Evolutionary conservation across 1,139 yeast species (phyloP), one percentile per base, ranked within the genome.

Genomic region (Taphrina betulina): DNA sequence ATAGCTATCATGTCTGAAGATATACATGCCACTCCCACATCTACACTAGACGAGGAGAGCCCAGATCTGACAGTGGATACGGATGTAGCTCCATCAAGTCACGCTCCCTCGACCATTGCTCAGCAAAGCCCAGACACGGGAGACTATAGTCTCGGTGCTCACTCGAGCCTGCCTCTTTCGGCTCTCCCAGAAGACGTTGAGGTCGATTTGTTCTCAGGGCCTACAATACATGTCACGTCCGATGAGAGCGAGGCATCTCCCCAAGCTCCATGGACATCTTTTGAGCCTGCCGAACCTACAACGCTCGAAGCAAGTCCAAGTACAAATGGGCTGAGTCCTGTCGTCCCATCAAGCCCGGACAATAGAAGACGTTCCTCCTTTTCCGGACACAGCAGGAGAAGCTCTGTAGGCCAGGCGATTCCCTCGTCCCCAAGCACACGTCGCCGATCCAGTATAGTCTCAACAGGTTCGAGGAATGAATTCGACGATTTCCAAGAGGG

Each of bases 401-500:
- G 33, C 3, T 34, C 33, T 34, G 29, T 31, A 31, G 34, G 29
- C n/a, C n/a, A n/a, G n/a, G n/a, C n/a, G n/a, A n/a, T n/a, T n/a
- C n/a, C n/a, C n/a, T 26, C 31, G 10, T 26, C 53, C 5, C 43
- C 53, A 12, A 34, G 24, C 5, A 10, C 28, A 24, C 53, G 43
- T 3, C 43, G 38, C 5, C 50, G 44, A 3, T 12, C 38, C n/a
- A 50, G 54, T n/a, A 19, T 50, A 40, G 17, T 26, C 14, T 50
- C 54, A 2, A 23, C 44, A 28, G 35, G 16, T n/a, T 33, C 26
- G 19, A 37, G 16, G 3, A 40, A 22, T 10, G 57, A 52, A 4
- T 22, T 43, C n/a, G 57, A 28, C 22, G 51, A 51, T 14, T 38
- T 42, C 14, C 52, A 57, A 19, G 48, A 28, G 10, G 44, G 14